Percentiles rank a stretch among this genome's conserved stretches.
phyloP scores from a whole-genome alignment of 768 basidiomycete genomes.

The Suillus americanus region DNA sequence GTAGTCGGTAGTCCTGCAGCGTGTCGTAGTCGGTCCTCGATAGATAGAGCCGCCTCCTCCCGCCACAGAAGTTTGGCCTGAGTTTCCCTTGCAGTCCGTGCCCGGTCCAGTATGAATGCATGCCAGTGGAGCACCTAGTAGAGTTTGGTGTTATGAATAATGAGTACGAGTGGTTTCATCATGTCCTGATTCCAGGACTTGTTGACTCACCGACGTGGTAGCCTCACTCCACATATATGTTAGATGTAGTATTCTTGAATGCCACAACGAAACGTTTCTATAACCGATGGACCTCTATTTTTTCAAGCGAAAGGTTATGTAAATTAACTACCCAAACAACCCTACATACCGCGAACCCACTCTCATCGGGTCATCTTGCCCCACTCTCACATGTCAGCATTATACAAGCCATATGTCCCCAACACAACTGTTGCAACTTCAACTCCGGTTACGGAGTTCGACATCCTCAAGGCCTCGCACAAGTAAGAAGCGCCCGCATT shows the following conservation, averaged over 20 bases:
- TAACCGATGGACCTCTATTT: too few species aligned
- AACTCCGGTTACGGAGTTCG: slow-evolving; percentile 53
- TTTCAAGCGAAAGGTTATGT: too few species aligned
- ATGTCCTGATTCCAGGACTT: background rate
- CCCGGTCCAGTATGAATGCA: background rate
- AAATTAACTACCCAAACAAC: background rate
- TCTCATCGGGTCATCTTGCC: background rate
- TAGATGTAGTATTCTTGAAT: too few species aligned
- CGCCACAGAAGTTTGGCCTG: too few species aligned
- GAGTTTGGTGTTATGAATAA: background rate
- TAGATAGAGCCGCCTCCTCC: too few species aligned
- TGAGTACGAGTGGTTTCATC: background rate
- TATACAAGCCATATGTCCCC: slow-evolving; percentile 18
- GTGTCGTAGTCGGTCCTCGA: too few species aligned
- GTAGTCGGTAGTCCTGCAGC: too few species aligned
- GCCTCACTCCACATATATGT: too few species aligned
- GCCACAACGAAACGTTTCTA: too few species aligned
- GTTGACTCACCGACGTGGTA: background rate
- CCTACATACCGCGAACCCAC: background rate
- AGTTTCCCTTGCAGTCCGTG: too few species aligned
- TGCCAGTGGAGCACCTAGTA: too few species aligned
- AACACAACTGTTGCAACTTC: slow-evolving; percentile 4
- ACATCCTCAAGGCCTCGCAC: slow-evolving; percentile 73
- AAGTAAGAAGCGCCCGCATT: slow-evolving; percentile 39
- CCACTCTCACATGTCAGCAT: slow-evolving; percentile 5